phyloP scores from a whole-genome alignment of 371 early-diverging fungal species.

The Fennellomyces sp. region DNA sequence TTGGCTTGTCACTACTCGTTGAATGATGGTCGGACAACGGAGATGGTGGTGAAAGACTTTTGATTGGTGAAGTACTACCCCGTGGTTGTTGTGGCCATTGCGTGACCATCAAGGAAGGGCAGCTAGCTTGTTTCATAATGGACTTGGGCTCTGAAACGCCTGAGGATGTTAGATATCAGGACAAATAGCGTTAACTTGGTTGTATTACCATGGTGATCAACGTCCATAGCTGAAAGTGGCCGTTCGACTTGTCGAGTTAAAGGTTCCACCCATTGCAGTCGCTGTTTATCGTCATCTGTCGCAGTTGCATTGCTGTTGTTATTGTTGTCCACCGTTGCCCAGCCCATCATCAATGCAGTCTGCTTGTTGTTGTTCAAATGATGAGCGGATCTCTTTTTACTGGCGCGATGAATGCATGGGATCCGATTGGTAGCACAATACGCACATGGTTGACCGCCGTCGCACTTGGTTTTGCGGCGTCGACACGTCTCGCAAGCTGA shows the following conservation, averaged over 20 bases:
- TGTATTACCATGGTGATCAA: slow-evolving; percentile 5
- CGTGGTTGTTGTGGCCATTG: slow-evolving; percentile 8
- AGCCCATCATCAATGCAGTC: slow-evolving; percentile 10
- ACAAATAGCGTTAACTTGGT: not conserved
- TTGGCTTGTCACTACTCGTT: not conserved
- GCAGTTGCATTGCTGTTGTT: not conserved
- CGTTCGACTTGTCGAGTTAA: not conserved
- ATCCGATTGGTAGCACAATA: slow-evolving; percentile 42
- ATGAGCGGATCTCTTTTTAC: slow-evolving; percentile 21
- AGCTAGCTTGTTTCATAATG: slow-evolving; percentile 26
- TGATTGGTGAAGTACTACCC: slow-evolving; percentile 4
- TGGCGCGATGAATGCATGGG: slow-evolving; percentile 34
- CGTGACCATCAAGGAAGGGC: slow-evolving; percentile 21
- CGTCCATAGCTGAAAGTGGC: not conserved
- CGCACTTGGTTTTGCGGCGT: slow-evolving; percentile 50
- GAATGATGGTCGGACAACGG: not conserved
- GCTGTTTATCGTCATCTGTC: not conserved
- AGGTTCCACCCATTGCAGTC: not conserved
- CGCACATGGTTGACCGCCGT: slow-evolving; percentile 44
- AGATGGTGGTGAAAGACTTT: slow-evolving; percentile 8
- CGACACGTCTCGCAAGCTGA: slow-evolving; percentile 50
- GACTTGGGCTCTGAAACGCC: slow-evolving; percentile 9
- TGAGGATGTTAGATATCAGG: not conserved
- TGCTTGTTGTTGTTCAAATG: slow-evolving; percentile 4
- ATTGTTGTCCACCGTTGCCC: slow-evolving; percentile 3